Evolutionary conservation across 1,284 basidiomycete species (phyloP), one percentile per base, ranked within the genome.

Genomic region (Rhodofomes roseus): DNA sequence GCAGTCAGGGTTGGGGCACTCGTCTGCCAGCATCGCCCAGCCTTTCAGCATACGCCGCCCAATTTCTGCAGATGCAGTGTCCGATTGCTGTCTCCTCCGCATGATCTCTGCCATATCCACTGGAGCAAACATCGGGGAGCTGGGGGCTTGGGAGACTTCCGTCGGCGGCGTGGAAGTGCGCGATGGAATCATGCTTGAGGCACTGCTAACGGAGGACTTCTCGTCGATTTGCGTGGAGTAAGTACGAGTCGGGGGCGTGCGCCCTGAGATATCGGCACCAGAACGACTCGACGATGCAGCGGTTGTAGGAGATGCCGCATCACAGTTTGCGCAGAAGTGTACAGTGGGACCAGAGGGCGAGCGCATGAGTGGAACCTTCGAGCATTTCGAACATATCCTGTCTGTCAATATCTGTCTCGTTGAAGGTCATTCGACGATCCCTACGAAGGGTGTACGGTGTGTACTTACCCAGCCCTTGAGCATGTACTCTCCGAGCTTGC

Each of bases 21-120:
- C 90, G 54, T 93, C 90, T 43, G 81, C 89, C 22, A 94, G 77
- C 88, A 94, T 90, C 0, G 91, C 84, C 90, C 90, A 93, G 44
- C 92, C 92, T 70, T 84, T 86, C 50, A 94, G 73, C 61, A 94
- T 76, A 31, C 85, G 81, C 61, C 81, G 85, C 41, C 89, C 92
- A 39, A 94, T 90, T 68, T 90, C 89, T 56, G 83, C 74, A 1
- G 90, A 90, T 9, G 92, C 92, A 27, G 74, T 76, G 69, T 94
- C 92, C 6, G 90, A 92, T 71, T 93, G 92, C 61, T 87, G 84
- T 59, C 91, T 83, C 44, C 92, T 81, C 41, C 81, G 82, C 46
- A 84, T 73, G 23, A 79, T 81, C 64, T 86, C 84, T 63, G 83
- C 85, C 0, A 85, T 86, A 59, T 89, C 87, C 40, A 78, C 74